phyloP scores from a whole-genome alignment of 306 rosid genomes.

The Rosa rugosa region DNA sequence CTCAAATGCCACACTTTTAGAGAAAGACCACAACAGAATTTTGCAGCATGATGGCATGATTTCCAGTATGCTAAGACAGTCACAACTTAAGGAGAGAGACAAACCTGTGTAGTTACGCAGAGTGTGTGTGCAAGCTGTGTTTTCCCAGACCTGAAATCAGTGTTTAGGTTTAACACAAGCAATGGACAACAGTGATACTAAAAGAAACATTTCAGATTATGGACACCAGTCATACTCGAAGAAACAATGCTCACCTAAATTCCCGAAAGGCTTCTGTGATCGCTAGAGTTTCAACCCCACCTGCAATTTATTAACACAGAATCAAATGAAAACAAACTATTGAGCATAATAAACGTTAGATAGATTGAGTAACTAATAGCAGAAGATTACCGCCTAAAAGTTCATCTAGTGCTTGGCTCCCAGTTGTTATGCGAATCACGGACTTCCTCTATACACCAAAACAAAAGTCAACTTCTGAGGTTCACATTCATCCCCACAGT shows the following conservation, averaged over 20 bases:
- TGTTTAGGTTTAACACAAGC: neutral
- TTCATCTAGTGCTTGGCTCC: conserved; percentile 96
- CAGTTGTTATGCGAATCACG: conserved; percentile 81
- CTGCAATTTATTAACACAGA: conserved; percentile 36
- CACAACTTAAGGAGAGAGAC: conserved; percentile 9
- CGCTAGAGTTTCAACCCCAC: conserved; percentile 80
- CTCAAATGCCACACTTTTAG: neutral
- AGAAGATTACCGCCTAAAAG: conserved; percentile 72
- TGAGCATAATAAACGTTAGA: conserved; percentile 3
- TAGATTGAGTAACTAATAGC: conserved; percentile 9
- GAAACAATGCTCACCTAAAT: conserved; percentile 53
- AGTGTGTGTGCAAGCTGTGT: conserved; percentile 99
- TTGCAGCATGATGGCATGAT: neutral
- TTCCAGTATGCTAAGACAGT: neutral
- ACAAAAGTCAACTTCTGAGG: conserved; percentile 16
- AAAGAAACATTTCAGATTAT: too few species aligned
- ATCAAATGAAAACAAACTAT: neutral
- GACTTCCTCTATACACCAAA: conserved; percentile 65
- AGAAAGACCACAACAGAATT: neutral
- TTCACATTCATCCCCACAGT: neutral
- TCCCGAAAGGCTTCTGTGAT: conserved; percentile 98
- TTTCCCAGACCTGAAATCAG: conserved; percentile 73
- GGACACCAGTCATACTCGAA: too few species aligned
- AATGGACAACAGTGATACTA: neutral
- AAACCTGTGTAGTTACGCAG: conserved; percentile 92